These are phyloP conservation scores for Trichosporon asahii DNA, from an alignment of 1,284 basidiomycete genomes.

Conservation along the genomic window DNA sequence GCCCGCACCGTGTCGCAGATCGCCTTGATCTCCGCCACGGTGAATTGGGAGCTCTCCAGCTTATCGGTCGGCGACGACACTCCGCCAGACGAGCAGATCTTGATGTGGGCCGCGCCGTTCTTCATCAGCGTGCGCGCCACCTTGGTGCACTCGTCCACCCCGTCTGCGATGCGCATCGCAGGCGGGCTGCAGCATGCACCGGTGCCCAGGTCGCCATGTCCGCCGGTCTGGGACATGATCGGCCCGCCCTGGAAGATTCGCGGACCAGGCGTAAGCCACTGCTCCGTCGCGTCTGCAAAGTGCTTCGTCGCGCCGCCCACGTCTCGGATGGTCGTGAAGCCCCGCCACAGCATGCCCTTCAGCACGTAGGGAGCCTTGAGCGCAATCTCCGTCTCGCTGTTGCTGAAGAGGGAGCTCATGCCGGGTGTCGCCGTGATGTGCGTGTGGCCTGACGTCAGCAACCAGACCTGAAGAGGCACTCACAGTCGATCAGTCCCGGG, in stretches of 20 bases:
- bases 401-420: slow-evolving; percentile 24
- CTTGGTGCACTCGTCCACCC: slow-evolving; percentile 52
- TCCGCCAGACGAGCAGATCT: slow-evolving; percentile 55
- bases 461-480: neutral
- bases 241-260: slow-evolving; percentile 56
- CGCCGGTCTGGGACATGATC: slow-evolving; percentile 56
- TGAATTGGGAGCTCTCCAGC: slow-evolving; percentile 56
- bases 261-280: slow-evolving; percentile 55
- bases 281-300: slow-evolving; percentile 53
- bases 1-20: slow-evolving; percentile 55
- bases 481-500: slow-evolving; percentile 47
- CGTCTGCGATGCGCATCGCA: slow-evolving; percentile 27
- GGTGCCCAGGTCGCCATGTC: slow-evolving; percentile 49
- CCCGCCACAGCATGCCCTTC: slow-evolving; percentile 54
- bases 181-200: slow-evolving; percentile 6
- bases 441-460: slow-evolving; percentile 52
- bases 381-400: slow-evolving; percentile 47
- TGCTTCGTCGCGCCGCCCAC: slow-evolving; percentile 56
- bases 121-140: slow-evolving; percentile 55
- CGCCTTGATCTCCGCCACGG: slow-evolving; percentile 55
- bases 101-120: slow-evolving; percentile 54
- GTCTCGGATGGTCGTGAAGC: slow-evolving; percentile 58
- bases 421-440: slow-evolving; percentile 55
- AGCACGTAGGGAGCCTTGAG: slow-evolving; percentile 53
- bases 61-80: slow-evolving; percentile 55